Evolutionary conservation across 352 stramenopile species (phyloP).

Genomic region (Elongisporangium anandrum): DNA sequence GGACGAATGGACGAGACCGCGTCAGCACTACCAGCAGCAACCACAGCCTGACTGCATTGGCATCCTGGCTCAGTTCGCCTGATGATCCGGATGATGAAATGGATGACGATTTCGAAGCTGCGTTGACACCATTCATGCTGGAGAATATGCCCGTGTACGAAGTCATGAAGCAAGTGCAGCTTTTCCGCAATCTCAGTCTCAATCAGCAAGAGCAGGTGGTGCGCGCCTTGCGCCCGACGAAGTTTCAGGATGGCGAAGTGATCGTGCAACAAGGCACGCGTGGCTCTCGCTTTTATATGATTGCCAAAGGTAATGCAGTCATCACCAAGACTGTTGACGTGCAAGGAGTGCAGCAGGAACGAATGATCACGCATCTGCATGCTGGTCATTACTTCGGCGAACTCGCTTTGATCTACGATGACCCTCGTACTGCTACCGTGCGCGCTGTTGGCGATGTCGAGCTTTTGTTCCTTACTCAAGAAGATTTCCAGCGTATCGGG

Average conservation of each 20-base stretch:
- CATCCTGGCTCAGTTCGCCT: constrained; percentile 61
- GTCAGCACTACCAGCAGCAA: constrained; percentile 47
- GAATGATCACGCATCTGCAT: constrained; percentile 86
- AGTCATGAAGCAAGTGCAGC: constrained; percentile 84
- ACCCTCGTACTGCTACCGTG: constrained; percentile 82
- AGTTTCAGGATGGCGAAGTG: constrained; percentile 78
- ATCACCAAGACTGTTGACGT: constrained; percentile 70
- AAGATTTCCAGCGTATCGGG: constrained; percentile 85
- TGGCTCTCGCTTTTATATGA: constrained; percentile 88
- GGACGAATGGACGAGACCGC: constrained; percentile 20
- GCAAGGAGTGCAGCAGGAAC: constrained; percentile 49
- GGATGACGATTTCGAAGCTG: constrained; percentile 57
- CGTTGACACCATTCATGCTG: constrained; percentile 66
- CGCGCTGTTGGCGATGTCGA: constrained; percentile 74
- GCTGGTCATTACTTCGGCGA: constrained; percentile 94
- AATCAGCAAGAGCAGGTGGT: constrained; percentile 88
- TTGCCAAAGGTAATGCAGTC: constrained; percentile 83
- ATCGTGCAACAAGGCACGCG: constrained; percentile 86
- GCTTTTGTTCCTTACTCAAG: constrained; percentile 79
- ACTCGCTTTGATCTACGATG: constrained; percentile 89
- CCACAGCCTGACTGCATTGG: constrained; percentile 54
- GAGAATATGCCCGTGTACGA: constrained; percentile 88
- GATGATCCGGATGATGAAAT: constrained; percentile 65
- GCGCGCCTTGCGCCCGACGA: constrained; percentile 75
- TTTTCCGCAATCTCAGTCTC: constrained; percentile 84